Percentiles rank a stretch among this genome's conserved stretches.
phyloP scores from a whole-genome alignment of 2,329 filamentous ascomycete species.

The Kalaharituber pfeilii region DNA sequence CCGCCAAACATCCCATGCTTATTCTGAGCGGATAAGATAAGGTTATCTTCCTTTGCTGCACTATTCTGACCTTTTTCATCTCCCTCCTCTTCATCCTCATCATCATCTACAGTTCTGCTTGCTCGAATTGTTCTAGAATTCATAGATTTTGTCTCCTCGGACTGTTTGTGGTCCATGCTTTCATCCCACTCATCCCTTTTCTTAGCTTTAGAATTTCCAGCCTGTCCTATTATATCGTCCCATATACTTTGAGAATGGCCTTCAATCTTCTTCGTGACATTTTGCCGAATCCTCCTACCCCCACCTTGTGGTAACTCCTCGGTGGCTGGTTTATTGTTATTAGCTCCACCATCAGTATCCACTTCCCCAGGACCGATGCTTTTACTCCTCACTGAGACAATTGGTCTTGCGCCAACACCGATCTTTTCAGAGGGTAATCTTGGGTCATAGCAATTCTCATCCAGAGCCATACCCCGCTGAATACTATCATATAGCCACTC shows the following conservation, averaged over 20 bases:
- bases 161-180: slow-evolving; percentile 2
- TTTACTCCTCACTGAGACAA: slow-evolving; percentile 45
- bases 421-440: slow-evolving; percentile 50
- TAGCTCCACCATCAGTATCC: slow-evolving; percentile 31
- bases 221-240: slow-evolving; percentile 59
- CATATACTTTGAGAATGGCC: slow-evolving; percentile 72
- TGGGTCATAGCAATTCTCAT: slow-evolving; percentile 73
- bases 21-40: slow-evolving; percentile 14
- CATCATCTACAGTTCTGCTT: slow-evolving; percentile 22
- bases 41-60: not conserved
- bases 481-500: slow-evolving; percentile 78
- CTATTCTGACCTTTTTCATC: slow-evolving; percentile 8
- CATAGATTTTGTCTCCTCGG: not conserved
- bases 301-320: slow-evolving; percentile 27
- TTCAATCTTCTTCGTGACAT: slow-evolving; percentile 66
- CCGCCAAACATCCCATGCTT: slow-evolving; percentile 3
- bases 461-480: slow-evolving; percentile 72
- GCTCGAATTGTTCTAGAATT: slow-evolving; percentile 22
- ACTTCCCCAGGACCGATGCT: slow-evolving; percentile 37
- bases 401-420: slow-evolving; percentile 47
- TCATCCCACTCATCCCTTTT: slow-evolving; percentile 21
- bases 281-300: slow-evolving; percentile 67
- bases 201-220: slow-evolving; percentile 17
- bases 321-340: slow-evolving; percentile 4
- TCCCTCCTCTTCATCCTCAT: slow-evolving; percentile 23